Evolutionary conservation across 345 rosid genomes (phyloP), one percentile per base, ranked within the genome.

Genomic region (Pseudoturritis turrita): DNA sequence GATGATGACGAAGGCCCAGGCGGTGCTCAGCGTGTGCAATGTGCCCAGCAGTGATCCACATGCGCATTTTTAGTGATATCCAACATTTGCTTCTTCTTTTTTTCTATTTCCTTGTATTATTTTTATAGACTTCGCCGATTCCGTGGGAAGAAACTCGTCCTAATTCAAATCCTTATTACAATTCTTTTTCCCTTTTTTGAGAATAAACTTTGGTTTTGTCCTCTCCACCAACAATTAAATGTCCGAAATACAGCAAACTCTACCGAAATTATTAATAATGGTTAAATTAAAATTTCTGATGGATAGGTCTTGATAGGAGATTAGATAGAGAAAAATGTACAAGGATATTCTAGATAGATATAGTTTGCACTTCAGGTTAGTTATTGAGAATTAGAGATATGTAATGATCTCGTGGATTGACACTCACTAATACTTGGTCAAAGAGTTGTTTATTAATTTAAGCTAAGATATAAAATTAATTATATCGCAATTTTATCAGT

Each of bases 41-140:
- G 96, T 68, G 90, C 92, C 7, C 92, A 89, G 82, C 96, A 89
- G 85, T 89, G 67, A 83, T 54, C 45, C 0, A 31, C 55, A 22
- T 17, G 11, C 41, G 50, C 58, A 56, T 43, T 41, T n/a, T 29
- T 74, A 67, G 73, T 37, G 68, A 12, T 74, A 36, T 56, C 66
- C 52, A 26, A n/a, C 50, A 44, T 65, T 28, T 65, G 50, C 74
- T 47, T 14, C n/a, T 23, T 66, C 22, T 36, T 46, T 53, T 43
- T 7, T 28, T 12, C 9, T 33, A 14, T 26, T 55, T 39, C 31
- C 12, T 54, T 65, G 43, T 47, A 49, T 66, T 49, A 66, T 56
- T 75, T 56, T 50, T 58, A 33, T 36, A 46, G 66, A 37, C 77
- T 63, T 53, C 25, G 23, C 35, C 71, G 21, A 26, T 50, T 61